These are phyloP conservation scores for Tardiomyces depauwii DNA, from an alignment of 1,139 yeast genomes.

Conservation along the genomic window DNA sequence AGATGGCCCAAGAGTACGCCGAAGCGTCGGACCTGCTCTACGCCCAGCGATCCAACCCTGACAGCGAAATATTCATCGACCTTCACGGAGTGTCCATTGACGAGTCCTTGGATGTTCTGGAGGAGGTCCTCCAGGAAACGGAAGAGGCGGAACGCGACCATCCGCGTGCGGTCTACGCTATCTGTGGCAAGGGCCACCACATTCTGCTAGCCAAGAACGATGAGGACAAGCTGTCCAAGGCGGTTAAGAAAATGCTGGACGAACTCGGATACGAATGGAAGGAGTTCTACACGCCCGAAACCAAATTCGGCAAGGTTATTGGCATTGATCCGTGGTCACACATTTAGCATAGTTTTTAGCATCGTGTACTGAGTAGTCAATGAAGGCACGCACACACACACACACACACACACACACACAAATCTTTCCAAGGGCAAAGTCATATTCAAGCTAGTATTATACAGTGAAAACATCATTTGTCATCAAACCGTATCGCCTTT, in stretches of 20 bases:
- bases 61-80: constrained; percentile 26
- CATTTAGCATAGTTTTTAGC: constrained; percentile 7
- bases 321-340: constrained; percentile 32
- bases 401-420: too few relatives aligned
- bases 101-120: constrained; percentile 25
- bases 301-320: constrained; percentile 25
- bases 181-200: constrained; percentile 24
- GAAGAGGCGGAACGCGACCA: constrained; percentile 13
- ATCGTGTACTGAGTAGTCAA: too few relatives aligned
- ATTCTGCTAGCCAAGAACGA: constrained; percentile 13
- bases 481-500: constrained; percentile 4
- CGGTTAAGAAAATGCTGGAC: constrained; percentile 22
- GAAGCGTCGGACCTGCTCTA: constrained; percentile 18
- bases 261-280: constrained; percentile 28
- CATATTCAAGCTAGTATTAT: too few relatives aligned
- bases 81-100: constrained; percentile 30
- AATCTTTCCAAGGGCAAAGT: too few relatives aligned
- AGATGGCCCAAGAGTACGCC: constrained; percentile 18
- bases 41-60: constrained; percentile 12
- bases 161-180: constrained; percentile 24
- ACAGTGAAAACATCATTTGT: not conserved
- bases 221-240: constrained; percentile 22
- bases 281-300: constrained; percentile 19
- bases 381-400: too few relatives aligned
- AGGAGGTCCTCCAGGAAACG: constrained; percentile 15